Conservation (phyloP, 1,284 basidiomycete genomes). For the Puccinia hordei region DNA sequence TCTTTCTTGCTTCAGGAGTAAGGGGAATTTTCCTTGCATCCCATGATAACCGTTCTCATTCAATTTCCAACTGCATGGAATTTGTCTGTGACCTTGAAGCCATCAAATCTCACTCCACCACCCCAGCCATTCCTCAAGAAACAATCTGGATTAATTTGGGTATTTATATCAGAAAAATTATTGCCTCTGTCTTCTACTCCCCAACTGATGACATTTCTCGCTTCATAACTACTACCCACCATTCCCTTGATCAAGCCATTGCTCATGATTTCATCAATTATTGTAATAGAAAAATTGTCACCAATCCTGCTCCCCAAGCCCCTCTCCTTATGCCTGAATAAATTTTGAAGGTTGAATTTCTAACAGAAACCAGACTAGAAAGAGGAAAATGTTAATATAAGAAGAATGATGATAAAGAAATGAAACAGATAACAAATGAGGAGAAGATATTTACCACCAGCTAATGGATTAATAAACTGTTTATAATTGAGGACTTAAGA, state of each 20-base stretch:
- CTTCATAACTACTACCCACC: neutral
- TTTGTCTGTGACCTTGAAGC: neutral
- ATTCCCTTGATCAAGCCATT: conserved; percentile 8
- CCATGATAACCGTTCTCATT: neutral
- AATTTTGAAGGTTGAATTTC: too few relatives aligned
- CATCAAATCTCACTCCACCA: neutral
- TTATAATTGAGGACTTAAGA: too few relatives aligned
- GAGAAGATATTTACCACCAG: too few relatives aligned
- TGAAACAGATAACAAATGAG: too few relatives aligned
- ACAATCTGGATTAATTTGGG: conserved; percentile 7
- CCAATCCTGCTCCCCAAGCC: too few relatives aligned
- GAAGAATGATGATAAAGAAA: too few relatives aligned
- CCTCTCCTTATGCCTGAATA: too few relatives aligned
- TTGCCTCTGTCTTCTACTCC: neutral
- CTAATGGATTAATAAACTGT: too few relatives aligned
- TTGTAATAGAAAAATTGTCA: too few relatives aligned
- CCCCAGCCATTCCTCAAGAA: neutral
- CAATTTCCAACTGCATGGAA: conserved; percentile 6
- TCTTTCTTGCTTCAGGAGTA: neutral
- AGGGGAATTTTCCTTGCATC: neutral
- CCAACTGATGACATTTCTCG: neutral
- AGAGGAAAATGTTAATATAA: too few relatives aligned
- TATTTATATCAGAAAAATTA: neutral
- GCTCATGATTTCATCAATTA: conserved; percentile 17
- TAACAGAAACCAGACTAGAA: too few relatives aligned